Evolutionary conservation across 305 asterid species (phyloP).

Genomic region (Fraxinus velutina): DNA sequence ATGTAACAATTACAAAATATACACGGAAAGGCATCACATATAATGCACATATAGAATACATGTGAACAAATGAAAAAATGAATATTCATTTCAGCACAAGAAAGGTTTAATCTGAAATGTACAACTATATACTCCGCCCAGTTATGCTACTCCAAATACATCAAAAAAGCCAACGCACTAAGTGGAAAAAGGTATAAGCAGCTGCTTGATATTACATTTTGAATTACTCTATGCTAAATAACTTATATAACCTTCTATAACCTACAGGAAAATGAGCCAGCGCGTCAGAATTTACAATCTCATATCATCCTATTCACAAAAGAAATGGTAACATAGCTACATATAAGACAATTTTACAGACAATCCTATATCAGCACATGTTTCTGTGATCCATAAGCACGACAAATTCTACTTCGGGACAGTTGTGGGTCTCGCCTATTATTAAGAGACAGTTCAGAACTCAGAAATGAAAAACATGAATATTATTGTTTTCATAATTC

Average conservation of each 20-base stretch:
- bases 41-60: not conserved
- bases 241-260: not conserved
- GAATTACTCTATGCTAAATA: not conserved
- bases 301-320: not conserved
- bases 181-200: not conserved
- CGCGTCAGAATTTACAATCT: not conserved
- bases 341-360: not conserved
- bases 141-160: not conserved
- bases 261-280: not conserved
- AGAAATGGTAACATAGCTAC: not conserved
- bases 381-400: not conserved
- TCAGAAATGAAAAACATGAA: not conserved
- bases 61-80: not conserved
- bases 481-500: not conserved
- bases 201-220: not conserved
- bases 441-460: not conserved
- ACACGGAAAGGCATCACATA: not conserved
- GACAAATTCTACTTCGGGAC: not conserved
- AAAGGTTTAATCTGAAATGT: not conserved
- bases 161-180: not conserved
- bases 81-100: not conserved
- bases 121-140: not conserved
- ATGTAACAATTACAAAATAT: conserved; percentile 1
- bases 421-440: not conserved
- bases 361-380: not conserved